Percentiles rank a stretch among this genome's conserved stretches.
phyloP scores from a whole-genome alignment of 495 filamentous ascomycete species.

The Annulohypoxylon nitens region DNA sequence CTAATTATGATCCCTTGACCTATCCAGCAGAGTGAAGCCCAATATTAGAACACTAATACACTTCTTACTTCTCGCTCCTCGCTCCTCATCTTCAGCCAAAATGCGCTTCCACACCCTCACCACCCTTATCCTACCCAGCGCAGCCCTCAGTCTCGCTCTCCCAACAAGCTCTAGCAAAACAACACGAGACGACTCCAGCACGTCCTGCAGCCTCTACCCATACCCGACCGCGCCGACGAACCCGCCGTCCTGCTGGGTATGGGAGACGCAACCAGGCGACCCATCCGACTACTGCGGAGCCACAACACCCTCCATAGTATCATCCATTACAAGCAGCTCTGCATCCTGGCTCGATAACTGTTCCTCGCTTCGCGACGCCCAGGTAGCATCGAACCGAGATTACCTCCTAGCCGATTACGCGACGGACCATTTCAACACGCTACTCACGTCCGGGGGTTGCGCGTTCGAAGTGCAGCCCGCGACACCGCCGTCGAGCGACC shows the following conservation, averaged over 20 bases:
- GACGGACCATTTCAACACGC: constrained; percentile 37
- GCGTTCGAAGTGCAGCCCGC: constrained; percentile 37
- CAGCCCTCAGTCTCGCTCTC: constrained; percentile 27
- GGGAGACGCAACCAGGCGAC: constrained; percentile 24
- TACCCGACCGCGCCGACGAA: constrained; percentile 27
- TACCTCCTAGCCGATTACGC: constrained; percentile 38
- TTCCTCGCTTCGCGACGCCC: constrained; percentile 13
- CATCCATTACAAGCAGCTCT: constrained; percentile 5
- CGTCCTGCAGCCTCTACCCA: constrained; percentile 28
- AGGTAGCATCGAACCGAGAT: constrained; percentile 26
- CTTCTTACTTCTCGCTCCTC: background rate
- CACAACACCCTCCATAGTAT: constrained; percentile 23
- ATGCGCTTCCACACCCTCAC: constrained; percentile 40
- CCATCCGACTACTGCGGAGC: constrained; percentile 40
- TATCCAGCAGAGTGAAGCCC: background rate
- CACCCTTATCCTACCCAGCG: constrained; percentile 23
- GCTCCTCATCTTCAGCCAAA: background rate
- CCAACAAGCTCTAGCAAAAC: constrained; percentile 27
- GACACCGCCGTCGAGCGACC: constrained; percentile 39
- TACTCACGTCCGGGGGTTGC: constrained; percentile 25
- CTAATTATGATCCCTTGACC: background rate
- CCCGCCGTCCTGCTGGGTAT: constrained; percentile 35
- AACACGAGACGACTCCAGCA: background rate
- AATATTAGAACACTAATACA: background rate
- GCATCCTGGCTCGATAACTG: constrained; percentile 39